These are phyloP conservation scores for Inonotus hispidus DNA, from an alignment of 1,284 basidiomycete genomes.

Conservation along the genomic window DNA sequence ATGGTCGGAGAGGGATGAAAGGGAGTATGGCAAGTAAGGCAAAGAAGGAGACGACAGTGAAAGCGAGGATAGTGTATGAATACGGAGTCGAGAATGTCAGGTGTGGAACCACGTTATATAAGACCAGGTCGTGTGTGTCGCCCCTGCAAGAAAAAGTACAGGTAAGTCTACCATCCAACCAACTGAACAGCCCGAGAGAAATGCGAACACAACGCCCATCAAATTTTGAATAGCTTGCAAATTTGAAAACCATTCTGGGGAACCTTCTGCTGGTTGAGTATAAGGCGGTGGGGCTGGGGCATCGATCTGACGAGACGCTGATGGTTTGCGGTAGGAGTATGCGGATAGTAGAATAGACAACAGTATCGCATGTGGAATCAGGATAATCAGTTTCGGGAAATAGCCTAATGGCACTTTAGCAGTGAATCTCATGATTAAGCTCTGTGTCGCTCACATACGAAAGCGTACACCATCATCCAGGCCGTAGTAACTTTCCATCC, in stretches of 20 bases:
- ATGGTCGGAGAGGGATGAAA: conserved; percentile 51
- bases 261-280: conserved; percentile 44
- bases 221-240: conserved; percentile 77
- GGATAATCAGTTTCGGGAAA: conserved; percentile 57
- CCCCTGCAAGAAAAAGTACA: conserved; percentile 31
- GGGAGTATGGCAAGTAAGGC: conserved; percentile 42
- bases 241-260: conserved; percentile 70
- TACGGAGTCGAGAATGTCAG: conserved; percentile 50
- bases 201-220: conserved; percentile 64
- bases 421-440: neutral
- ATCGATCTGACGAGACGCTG: conserved; percentile 22
- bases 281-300: conserved; percentile 32
- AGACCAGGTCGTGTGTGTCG: conserved; percentile 39
- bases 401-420: conserved; percentile 40
- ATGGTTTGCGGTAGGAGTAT: conserved; percentile 36
- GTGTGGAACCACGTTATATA: conserved; percentile 33
- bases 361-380: conserved; percentile 55
- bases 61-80: conserved; percentile 46
- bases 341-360: conserved; percentile 53
- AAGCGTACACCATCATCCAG: conserved; percentile 65
- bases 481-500: conserved; percentile 59
- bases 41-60: conserved; percentile 41
- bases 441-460: conserved; percentile 51
- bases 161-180: neutral
- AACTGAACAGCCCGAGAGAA: neutral